A percentile compares a stretch with the other conserved stretches of the same genome.
Conservation (phyloP, 225 moss, liverwort and hornwort genomes). For the Asterella californica region DNA sequence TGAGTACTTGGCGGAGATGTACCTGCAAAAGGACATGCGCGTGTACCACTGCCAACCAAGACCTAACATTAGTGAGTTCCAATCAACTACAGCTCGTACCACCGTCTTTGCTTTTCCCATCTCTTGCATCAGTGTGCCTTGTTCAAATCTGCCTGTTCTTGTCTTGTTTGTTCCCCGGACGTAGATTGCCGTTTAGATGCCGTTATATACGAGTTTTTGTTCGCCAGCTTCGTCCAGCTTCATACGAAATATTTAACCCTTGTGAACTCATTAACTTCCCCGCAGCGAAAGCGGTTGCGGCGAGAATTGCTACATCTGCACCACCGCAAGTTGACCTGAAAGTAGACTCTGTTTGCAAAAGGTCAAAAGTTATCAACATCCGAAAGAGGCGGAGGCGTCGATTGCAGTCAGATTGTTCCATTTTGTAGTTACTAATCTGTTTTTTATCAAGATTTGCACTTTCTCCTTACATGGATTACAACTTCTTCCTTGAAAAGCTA, state of each 20-base stretch:
- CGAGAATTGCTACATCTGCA: constrained; percentile 14
- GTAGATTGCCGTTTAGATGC: not conserved
- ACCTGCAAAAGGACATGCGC: constrained; percentile 54
- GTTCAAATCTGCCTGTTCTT: not conserved
- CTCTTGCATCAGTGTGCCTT: too few relatives aligned
- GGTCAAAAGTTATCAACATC: constrained; percentile 39
- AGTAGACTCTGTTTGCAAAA: constrained; percentile 29
- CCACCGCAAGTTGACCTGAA: constrained; percentile 29
- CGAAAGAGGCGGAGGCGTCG: constrained; percentile 28
- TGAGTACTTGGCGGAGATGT: constrained; percentile 87
- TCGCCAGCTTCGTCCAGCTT: too few relatives aligned
- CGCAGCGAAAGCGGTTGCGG: constrained; percentile 17
- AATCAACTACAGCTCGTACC: not conserved
- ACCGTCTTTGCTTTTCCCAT: not conserved
- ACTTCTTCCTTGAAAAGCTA: too few relatives aligned
- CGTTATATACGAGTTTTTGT: not conserved
- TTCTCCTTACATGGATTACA: too few relatives aligned
- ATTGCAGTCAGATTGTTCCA: constrained; percentile 35
- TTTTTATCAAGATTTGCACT: too few relatives aligned
- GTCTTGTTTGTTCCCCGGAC: not conserved
- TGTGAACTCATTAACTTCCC: not conserved
- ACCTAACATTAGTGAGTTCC: constrained; percentile 17
- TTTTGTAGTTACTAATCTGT: constrained; percentile 17
- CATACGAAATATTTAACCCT: not conserved
- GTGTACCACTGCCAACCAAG: constrained; percentile 27